Percentiles rank a stretch among this genome's conserved stretches.
phyloP scores from a whole-genome alignment of 2,329 filamentous ascomycete genomes.

The Ampelomyces quisqualis region DNA sequence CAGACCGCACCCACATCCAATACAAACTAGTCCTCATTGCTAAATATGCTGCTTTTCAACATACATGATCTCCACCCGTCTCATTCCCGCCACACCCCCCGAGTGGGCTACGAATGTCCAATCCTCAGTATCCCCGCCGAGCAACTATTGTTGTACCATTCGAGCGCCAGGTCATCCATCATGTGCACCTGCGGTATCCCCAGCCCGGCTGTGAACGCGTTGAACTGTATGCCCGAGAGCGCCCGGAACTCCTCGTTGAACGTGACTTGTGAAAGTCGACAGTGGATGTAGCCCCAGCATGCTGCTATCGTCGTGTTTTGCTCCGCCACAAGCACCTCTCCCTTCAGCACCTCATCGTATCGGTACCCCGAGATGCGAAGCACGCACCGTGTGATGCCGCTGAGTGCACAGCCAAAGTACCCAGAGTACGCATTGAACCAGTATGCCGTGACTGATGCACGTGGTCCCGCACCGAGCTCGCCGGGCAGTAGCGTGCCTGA shows the following conservation, averaged over 20 bases:
- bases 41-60: slow-evolving; percentile 6
- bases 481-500: slow-evolving; percentile 45
- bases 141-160: slow-evolving; percentile 55
- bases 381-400: slow-evolving; percentile 42
- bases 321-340: slow-evolving; percentile 40
- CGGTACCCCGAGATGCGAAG: slow-evolving; percentile 51
- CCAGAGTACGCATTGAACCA: slow-evolving; percentile 54
- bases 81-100: neutral
- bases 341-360: slow-evolving; percentile 39
- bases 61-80: slow-evolving; percentile 6
- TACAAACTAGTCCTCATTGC: neutral
- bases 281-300: slow-evolving; percentile 46
- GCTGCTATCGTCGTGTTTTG: slow-evolving; percentile 47
- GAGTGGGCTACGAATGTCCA: slow-evolving; percentile 28
- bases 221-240: slow-evolving; percentile 52
- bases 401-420: slow-evolving; percentile 52
- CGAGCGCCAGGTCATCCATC: slow-evolving; percentile 52
- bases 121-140: slow-evolving; percentile 46
- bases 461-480: slow-evolving; percentile 51
- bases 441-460: slow-evolving; percentile 47
- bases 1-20: neutral
- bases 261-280: slow-evolving; percentile 46
- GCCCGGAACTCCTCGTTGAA: slow-evolving; percentile 45
- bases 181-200: slow-evolving; percentile 47
- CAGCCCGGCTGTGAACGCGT: slow-evolving; percentile 47